Evolutionary conservation across 768 basidiomycete genomes (phyloP), one percentile per base, ranked within the genome.

Genomic region (Leccinum uliginosum): DNA sequence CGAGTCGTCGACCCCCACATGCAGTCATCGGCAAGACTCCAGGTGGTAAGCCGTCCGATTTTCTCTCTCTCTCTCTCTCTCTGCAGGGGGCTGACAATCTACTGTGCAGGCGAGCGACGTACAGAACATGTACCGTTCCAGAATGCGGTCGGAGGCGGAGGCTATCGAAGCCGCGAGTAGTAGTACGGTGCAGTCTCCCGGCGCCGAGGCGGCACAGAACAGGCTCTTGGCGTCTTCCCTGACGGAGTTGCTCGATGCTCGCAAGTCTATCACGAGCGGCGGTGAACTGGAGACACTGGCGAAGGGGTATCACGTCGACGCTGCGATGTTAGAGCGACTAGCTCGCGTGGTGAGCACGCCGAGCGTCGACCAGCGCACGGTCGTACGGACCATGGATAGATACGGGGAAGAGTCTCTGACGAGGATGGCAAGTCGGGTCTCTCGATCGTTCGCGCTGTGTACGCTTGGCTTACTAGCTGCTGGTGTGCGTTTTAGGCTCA

Each of bases 1-100:
- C 76, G 74, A 30, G 88, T 92, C 15, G 82, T 92, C 12, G 82
- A 89, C 63, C 85, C 87, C 62, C 80, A 79, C 66, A 81, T 80
- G 78, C 74, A 76, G 56, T 68, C 76, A 5, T 40, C n/a, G 40
- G 17, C n/a, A 11, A 1, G 40, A 6, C 62, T 82, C 51, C 78
- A 69, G 60, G 71, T 79, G 21, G 87, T 85, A 66, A 65, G 78
- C 6, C 32, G 12, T 27, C 55, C 10, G n/a, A 26, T 21, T 30
- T 17, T n/a, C 15, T 29, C 34, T 38, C 4, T 29, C 9, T 34
- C 35, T n/a, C 15, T 29, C 34, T 38, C 4, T 29, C 9, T 34
- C 14, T 34, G 32, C 4, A 8, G 12, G 21, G 14, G 11, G 19
- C 29, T 23, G 24, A 21, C 44, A 19, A 15, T 52, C 60, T 46